Base-by-base conservation (phyloP, 768 basidiomycete genomes). In the Arthromyces matolae region DNA sequence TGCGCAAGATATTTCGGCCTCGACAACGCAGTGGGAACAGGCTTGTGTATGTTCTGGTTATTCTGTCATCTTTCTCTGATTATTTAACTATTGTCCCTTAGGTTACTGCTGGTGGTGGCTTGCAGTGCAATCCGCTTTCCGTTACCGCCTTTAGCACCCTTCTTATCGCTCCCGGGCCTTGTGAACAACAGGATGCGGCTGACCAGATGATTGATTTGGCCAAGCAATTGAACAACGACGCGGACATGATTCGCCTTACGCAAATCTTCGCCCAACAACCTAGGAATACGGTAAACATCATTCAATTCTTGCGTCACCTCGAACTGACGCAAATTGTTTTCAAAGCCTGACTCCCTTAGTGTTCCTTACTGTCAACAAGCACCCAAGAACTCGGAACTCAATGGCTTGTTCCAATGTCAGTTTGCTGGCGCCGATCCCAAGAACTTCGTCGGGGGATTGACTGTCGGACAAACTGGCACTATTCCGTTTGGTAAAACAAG, bases 401-500 rank as follows among this genome's bases (percentile, higher is more conserved):
- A 73, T 40, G 79, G 79, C 7, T 65, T 78, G 24, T 81, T 76
- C 66, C 80, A 81, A 56, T 81, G 79, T 58, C 81, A 83, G 60
- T 81, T 74, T 62, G 62, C 69, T 52, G 72, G 78, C 44, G 70
- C 68, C 19, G 58, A 79, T 41, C 66, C 65, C 29, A 66, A 53
- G 8, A 68, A 63, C 1, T 81, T 81, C 54, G 73, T 72, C 40
- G 72, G 73, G 31, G 70, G 71, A 33, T 49, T 67, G 36, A 51
- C 62, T 8, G 67, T 73, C 28, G 80, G 80, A 18, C 61, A 52
- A 6, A 27, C 60, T 2, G 80, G 78, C 25, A 82, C 80, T 14
- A 75, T 80, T 48, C 80, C 81, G 7, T 73, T 80, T 42, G 77
- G 77, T 36, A 58, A 64, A 35, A 67, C 49, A 12, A 54, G 66